Conservation (phyloP, 2,329 filamentous ascomycete species). For the Ceratocystis lukuohia region DNA sequence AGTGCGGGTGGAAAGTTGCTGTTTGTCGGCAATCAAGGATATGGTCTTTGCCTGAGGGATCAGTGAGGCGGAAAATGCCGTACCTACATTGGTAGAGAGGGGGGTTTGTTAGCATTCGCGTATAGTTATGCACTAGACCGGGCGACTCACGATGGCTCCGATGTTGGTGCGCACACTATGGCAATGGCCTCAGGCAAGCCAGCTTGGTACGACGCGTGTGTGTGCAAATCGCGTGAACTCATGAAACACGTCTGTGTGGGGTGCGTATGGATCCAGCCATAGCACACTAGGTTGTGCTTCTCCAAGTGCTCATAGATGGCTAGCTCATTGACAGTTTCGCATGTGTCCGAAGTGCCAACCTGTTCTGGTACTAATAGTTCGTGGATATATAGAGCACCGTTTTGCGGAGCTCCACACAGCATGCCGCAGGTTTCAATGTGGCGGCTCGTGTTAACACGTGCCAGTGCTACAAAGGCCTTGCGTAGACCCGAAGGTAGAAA, state of each 20-base stretch:
- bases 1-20: constrained; percentile 71
- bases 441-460: constrained; percentile 58
- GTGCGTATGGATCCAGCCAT: constrained; percentile 98
- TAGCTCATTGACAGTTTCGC: constrained; percentile 80
- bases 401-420: constrained; percentile 77
- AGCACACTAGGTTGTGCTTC: constrained; percentile 64
- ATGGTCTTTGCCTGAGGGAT: constrained; percentile 79
- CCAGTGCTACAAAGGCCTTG: constrained; percentile 58
- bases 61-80: constrained; percentile 84
- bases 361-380: constrained; percentile 85
- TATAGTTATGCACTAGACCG: neutral
- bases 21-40: constrained; percentile 65
- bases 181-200: constrained; percentile 96
- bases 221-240: constrained; percentile 87
- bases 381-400: constrained; percentile 85
- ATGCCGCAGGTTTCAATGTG: constrained; percentile 95
- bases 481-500: constrained; percentile 73
- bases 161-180: constrained; percentile 84
- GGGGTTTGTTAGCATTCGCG: constrained; percentile 13
- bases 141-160: constrained; percentile 53
- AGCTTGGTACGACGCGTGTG: constrained; percentile 84
- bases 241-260: constrained; percentile 96
- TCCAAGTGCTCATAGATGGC: constrained; percentile 83
- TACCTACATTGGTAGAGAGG: constrained; percentile 39
- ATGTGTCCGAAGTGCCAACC: constrained; percentile 79